A percentile compares a stretch with the other conserved stretches of the same genome.
phyloP scores from a whole-genome alignment of 148 eudicot genomes.

The Selenicereus undatus region DNA sequence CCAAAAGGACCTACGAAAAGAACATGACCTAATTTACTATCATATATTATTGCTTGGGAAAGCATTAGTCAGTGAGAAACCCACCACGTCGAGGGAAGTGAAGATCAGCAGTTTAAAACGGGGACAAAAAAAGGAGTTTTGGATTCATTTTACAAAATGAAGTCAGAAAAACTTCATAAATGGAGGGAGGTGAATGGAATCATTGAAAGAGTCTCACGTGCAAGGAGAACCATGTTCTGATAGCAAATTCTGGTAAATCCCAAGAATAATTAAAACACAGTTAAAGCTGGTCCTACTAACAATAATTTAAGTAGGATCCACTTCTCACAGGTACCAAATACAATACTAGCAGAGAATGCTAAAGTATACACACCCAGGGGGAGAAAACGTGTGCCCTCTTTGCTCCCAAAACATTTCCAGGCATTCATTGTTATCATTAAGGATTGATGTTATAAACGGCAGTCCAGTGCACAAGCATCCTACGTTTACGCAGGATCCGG shows the following conservation, averaged over 20 bases:
- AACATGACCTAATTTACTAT: not conserved
- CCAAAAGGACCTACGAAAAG: no score
- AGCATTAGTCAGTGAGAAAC: conserved; percentile 11
- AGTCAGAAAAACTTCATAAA: not conserved
- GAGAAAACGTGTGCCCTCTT: not conserved
- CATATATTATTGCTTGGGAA: not conserved
- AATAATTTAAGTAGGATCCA: conserved; percentile 18
- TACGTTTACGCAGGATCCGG: no score
- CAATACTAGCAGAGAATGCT: conserved; percentile 15
- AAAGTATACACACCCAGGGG: conserved; percentile 8
- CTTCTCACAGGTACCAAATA: not conserved
- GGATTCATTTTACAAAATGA: not conserved
- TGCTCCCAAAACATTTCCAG: not conserved
- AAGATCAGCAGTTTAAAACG: conserved; percentile 10
- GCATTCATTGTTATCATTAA: not conserved
- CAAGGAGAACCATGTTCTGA: conserved; percentile 27
- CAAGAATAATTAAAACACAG: conserved; percentile 12
- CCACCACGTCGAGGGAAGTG: conserved; percentile 32
- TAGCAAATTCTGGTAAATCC: conserved; percentile 17
- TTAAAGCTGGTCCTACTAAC: not conserved
- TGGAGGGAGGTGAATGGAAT: conserved; percentile 29
- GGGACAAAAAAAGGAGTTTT: not conserved
- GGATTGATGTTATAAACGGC: not conserved
- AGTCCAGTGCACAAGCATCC: no score
- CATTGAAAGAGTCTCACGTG: conserved; percentile 36